Percentiles rank a stretch among this genome's conserved stretches.
These are phyloP conservation scores for Entomortierella parvispora DNA, from an alignment of 192 early-diverging fungal species.

Conservation along the genomic window DNA sequence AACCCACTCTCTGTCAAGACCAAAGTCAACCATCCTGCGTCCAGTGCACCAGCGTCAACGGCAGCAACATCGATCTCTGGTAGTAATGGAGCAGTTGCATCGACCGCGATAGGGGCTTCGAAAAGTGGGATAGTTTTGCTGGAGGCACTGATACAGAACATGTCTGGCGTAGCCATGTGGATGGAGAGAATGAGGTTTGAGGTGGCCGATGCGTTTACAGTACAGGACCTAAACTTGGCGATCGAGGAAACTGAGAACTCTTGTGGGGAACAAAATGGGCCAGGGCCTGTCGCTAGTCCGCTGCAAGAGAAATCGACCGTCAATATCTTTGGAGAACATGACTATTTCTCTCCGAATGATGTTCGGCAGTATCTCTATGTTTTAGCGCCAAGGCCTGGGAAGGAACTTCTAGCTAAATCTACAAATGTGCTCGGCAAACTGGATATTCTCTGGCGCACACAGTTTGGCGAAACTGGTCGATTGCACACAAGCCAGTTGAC, in stretches of 20 bases:
- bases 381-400: slow-evolving; percentile 70
- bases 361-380: slow-evolving; percentile 93
- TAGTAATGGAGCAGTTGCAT: background rate
- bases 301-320: no score
- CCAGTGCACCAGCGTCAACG: slow-evolving; percentile 6
- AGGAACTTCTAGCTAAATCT: slow-evolving; percentile 70
- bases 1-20: slow-evolving; percentile 98
- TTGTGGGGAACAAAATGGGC: slow-evolving; percentile 15
- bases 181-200: slow-evolving; percentile 92
- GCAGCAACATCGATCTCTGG: slow-evolving; percentile 39
- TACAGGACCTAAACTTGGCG: slow-evolving; percentile 71
- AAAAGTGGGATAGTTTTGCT: slow-evolving; percentile 77
- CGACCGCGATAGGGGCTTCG: slow-evolving; percentile 5
- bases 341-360: slow-evolving; percentile 78
- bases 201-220: slow-evolving; percentile 74
- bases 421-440: slow-evolving; percentile 90
- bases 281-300: no score
- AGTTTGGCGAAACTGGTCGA: slow-evolving; percentile 87
- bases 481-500: slow-evolving; percentile 93
- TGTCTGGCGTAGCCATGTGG: slow-evolving; percentile 79
- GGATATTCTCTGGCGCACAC: slow-evolving; percentile 95
- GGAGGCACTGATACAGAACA: slow-evolving; percentile 96
- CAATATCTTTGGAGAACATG: slow-evolving; percentile 63
- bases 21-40: slow-evolving; percentile 86
- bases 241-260: slow-evolving; percentile 24